phyloP scores from a whole-genome alignment of 1,284 basidiomycete species.

The Farysia itapuensis region DNA sequence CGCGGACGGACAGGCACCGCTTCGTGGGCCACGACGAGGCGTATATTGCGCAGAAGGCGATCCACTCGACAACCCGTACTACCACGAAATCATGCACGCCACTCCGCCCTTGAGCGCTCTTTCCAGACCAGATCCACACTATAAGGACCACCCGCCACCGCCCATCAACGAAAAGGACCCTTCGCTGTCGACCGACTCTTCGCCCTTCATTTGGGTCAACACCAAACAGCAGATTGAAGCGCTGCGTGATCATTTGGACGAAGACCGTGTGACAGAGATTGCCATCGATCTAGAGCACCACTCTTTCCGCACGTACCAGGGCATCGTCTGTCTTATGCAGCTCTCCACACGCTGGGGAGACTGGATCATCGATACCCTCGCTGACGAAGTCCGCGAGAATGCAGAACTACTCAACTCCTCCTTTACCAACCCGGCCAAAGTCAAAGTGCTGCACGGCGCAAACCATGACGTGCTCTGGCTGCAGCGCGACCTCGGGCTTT shows the following conservation, averaged over 20 bases:
- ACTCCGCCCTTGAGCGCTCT: conserved; percentile 57
- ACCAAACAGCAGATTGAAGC: conserved; percentile 66
- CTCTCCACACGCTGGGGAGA: conserved; percentile 77
- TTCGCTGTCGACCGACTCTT: conserved; percentile 67
- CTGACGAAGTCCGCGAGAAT: conserved; percentile 70
- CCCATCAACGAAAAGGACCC: conserved; percentile 43
- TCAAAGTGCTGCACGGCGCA: conserved; percentile 85
- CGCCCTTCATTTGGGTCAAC: conserved; percentile 75
- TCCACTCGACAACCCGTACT: conserved; percentile 52
- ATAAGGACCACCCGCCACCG: conserved; percentile 29
- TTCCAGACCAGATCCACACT: conserved; percentile 10
- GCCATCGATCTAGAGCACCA: conserved; percentile 95
- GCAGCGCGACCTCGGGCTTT: conserved; percentile 90
- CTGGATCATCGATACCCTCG: conserved; percentile 81
- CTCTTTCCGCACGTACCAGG: conserved; percentile 77
- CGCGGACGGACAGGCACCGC: conserved; percentile 8
- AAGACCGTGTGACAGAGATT: conserved; percentile 69
- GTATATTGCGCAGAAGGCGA: conserved; percentile 57
- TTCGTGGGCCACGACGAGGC: conserved; percentile 33
- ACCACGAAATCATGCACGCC: conserved; percentile 48
- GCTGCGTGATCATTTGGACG: conserved; percentile 68
- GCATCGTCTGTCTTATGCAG: conserved; percentile 88
- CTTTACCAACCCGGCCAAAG: conserved; percentile 78
- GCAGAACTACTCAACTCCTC: conserved; percentile 69
- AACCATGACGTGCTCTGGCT: conserved; percentile 94